Percentiles rank a stretch among this genome's conserved stretches.
These are phyloP conservation scores for Vitis hybrid DNA, from an alignment of 177 flowering plant genomes.

Conservation along the genomic window DNA sequence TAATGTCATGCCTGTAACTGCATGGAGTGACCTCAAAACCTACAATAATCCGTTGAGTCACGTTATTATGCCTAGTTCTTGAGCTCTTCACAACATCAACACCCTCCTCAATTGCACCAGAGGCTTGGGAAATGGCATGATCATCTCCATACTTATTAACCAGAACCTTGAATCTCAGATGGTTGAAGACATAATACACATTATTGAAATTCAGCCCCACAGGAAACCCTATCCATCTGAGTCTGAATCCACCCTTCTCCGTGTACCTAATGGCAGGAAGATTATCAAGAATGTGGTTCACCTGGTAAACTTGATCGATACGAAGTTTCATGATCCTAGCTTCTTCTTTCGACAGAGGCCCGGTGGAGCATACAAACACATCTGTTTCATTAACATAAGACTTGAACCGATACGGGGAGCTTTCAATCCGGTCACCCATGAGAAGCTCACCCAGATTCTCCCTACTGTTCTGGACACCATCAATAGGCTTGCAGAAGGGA, in stretches of 20 bases:
- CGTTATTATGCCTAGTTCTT: constrained; percentile 2
- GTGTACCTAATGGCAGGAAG: constrained; percentile 18
- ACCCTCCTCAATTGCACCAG: constrained; percentile 9
- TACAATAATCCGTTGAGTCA: constrained; percentile 12
- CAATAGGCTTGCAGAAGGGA: constrained; percentile 19
- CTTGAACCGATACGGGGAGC: constrained; percentile 18
- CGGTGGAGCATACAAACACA: constrained; percentile 7
- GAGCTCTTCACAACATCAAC: constrained; percentile 9
- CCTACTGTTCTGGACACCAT: constrained; percentile 17
- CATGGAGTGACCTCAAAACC: constrained; percentile 26
- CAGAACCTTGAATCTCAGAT: constrained; percentile 17
- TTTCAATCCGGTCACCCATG: constrained; percentile 24
- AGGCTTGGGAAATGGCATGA: not conserved
- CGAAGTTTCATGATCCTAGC: constrained; percentile 14
- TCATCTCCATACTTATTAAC: constrained; percentile 16
- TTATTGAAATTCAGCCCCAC: not conserved
- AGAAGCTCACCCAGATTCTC: constrained; percentile 24
- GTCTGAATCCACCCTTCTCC: constrained; percentile 8
- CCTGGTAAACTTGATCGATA: constrained; percentile 20
- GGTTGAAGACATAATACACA: constrained; percentile 13
- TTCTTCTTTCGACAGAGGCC: constrained; percentile 7
- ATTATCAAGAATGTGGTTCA: constrained; percentile 19
- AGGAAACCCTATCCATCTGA: constrained; percentile 17
- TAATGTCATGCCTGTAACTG: constrained; percentile 9
- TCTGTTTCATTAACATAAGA: constrained; percentile 15